Percentiles rank a stretch among this genome's conserved stretches.
phyloP scores from a whole-genome alignment of 2,329 filamentous ascomycete genomes.

The Leptodontidium sp. region DNA sequence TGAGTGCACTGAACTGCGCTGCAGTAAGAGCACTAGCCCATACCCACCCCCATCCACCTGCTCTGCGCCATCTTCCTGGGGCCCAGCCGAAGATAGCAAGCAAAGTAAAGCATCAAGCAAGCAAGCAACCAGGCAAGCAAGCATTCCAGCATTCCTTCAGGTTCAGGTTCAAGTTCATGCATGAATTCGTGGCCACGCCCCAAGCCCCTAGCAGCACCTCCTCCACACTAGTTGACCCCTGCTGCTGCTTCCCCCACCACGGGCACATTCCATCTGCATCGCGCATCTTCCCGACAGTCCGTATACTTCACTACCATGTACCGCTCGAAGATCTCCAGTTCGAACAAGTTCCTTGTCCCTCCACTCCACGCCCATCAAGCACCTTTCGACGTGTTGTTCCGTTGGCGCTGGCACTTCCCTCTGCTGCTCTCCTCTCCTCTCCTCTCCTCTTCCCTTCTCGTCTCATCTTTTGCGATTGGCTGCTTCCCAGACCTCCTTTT shows the following conservation, averaged over 20 bases:
- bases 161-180: conserved; percentile 46
- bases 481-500: conserved; percentile 43
- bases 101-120: conserved; percentile 13
- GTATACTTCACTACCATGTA: conserved; percentile 44
- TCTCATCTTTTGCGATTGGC: conserved; percentile 54
- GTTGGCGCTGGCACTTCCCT: conserved; percentile 40
- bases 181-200: conserved; percentile 48
- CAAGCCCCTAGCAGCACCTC: conserved; percentile 34
- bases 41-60: not conserved
- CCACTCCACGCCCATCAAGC: conserved; percentile 33
- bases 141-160: conserved; percentile 35
- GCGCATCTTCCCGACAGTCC: conserved; percentile 47
- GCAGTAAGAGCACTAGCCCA: too few species aligned
- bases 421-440: conserved; percentile 40
- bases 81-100: not conserved
- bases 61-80: not conserved
- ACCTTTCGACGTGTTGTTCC: conserved; percentile 45
- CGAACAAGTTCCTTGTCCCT: conserved; percentile 44
- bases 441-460: conserved; percentile 42
- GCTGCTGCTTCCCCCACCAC: conserved; percentile 41
- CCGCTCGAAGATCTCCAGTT: conserved; percentile 45
- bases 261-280: conserved; percentile 44
- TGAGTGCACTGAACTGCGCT: conserved; percentile 1
- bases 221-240: conserved; percentile 43
- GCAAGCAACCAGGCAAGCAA: conserved; percentile 35